Conservation (phyloP, 345 rosid species). For the Brassica cretica region DNA sequence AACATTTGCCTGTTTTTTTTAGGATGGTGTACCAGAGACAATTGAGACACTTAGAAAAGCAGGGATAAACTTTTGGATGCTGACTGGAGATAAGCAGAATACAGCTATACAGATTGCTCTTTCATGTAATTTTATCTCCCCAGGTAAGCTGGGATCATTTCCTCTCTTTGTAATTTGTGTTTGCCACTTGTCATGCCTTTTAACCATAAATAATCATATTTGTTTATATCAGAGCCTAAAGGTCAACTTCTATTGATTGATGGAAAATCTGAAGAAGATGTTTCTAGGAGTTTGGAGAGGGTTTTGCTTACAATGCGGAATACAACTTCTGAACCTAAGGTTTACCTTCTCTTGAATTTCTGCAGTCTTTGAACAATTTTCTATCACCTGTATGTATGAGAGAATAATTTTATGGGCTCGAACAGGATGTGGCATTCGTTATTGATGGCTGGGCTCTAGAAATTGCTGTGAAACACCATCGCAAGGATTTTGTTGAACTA, state of each 20-base stretch:
- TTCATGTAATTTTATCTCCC: conserved; percentile 96
- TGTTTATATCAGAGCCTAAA: conserved; percentile 68
- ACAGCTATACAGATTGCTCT: conserved; percentile 99
- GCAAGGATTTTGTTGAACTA: conserved; percentile 84
- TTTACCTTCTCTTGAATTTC: conserved; percentile 35
- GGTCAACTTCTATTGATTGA: conserved; percentile 94
- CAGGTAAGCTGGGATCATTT: conserved; percentile 53
- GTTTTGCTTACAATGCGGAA: conserved; percentile 94
- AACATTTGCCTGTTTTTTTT: conserved; percentile 11
- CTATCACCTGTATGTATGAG: neutral
- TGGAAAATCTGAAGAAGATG: conserved; percentile 91
- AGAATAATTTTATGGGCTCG: neutral
- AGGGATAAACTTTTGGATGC: conserved; percentile 98
- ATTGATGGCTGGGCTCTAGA: conserved; percentile 99
- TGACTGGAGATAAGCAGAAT: conserved; percentile 95
- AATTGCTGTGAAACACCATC: conserved; percentile 78
- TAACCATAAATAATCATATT: conserved; percentile 9
- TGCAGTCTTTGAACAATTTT: conserved; percentile 10
- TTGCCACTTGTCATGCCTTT: conserved; percentile 23
- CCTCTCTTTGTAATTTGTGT: neutral
- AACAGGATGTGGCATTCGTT: conserved; percentile 93
- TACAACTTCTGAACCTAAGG: conserved; percentile 94
- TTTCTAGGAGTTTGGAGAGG: conserved; percentile 82
- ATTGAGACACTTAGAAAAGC: conserved; percentile 90
- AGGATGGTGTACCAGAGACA: conserved; percentile 99